Conservation (phyloP, 805 yeast genomes). For the Wickerhamiella nectarea region DNA sequence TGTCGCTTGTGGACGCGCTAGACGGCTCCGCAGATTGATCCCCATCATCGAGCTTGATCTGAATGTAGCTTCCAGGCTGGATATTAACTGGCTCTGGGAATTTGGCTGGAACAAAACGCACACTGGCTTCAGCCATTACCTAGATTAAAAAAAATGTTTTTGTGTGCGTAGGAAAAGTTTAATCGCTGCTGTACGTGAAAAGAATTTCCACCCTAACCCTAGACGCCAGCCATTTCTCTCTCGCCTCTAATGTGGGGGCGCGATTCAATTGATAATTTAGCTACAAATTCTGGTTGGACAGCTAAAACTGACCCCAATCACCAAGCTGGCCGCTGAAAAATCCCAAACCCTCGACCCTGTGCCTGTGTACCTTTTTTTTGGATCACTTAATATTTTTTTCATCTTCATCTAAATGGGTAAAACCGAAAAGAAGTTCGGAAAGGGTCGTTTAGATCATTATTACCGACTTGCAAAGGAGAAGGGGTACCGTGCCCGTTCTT, state of each 20-base stretch:
- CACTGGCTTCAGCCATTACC: constrained; percentile 4
- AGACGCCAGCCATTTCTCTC: neutral
- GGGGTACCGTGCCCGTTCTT: constrained; percentile 97
- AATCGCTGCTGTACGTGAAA: neutral
- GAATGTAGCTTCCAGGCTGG: constrained; percentile 38
- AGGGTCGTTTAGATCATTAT: constrained; percentile 98
- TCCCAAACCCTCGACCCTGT: too few species aligned
- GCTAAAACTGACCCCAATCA: too few species aligned
- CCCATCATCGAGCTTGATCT: constrained; percentile 22
- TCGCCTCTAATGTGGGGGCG: too few species aligned
- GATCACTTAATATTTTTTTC: constrained; percentile 7
- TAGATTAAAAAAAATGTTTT: neutral
- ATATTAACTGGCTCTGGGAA: constrained; percentile 36
- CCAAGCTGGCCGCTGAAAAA: too few species aligned
- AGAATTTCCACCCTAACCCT: constrained; percentile 9
- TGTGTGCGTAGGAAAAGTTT: neutral
- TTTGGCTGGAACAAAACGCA: constrained; percentile 45
- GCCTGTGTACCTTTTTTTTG: neutral
- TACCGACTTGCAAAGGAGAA: constrained; percentile 93
- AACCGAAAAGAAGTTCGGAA: constrained; percentile 86
- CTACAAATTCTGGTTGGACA: too few species aligned
- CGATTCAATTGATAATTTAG: too few species aligned
- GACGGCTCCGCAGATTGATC: neutral
- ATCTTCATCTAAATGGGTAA: constrained; percentile 53
- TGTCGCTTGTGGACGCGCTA: neutral